Evolutionary conservation across 1,284 basidiomycete genomes (phyloP).

Genomic region (Trametes versicolor): DNA sequence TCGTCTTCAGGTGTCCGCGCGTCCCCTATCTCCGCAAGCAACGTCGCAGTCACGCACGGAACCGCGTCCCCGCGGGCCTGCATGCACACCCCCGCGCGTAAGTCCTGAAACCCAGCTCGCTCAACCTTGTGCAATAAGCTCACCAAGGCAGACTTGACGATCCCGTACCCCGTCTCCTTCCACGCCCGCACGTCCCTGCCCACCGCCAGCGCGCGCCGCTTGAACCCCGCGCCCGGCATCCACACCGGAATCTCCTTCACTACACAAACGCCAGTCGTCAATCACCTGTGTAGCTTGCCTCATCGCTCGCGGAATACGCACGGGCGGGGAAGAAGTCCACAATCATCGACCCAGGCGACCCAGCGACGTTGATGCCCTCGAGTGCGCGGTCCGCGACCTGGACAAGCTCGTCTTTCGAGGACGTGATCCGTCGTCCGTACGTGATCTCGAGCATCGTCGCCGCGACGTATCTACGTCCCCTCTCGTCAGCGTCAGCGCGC

Average conservation of each 20-base stretch:
- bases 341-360: conserved; percentile 27
- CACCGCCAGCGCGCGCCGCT: conserved; percentile 26
- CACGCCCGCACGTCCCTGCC: conserved; percentile 22
- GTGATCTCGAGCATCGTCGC: conserved; percentile 35
- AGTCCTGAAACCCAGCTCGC: neutral
- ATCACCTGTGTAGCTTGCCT: neutral
- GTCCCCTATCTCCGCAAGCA: conserved; percentile 19
- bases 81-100: neutral
- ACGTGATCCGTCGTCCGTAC: conserved; percentile 39
- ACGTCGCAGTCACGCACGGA: conserved; percentile 28
- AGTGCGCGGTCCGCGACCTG: conserved; percentile 55
- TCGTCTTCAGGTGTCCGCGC: conserved; percentile 26
- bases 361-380: conserved; percentile 31
- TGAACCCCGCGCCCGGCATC: conserved; percentile 31
- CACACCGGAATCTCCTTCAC: conserved; percentile 32
- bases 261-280: neutral
- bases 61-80: conserved; percentile 19
- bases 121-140: neutral
- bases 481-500: neutral
- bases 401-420: conserved; percentile 37
- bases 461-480: conserved; percentile 19
- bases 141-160: conserved; percentile 34
- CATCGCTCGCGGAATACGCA: conserved; percentile 18
- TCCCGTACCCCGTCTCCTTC: conserved; percentile 32
- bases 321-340: conserved; percentile 41